Conservation (phyloP, 2,329 filamentous ascomycete genomes). For the Fusarium clavum region DNA sequence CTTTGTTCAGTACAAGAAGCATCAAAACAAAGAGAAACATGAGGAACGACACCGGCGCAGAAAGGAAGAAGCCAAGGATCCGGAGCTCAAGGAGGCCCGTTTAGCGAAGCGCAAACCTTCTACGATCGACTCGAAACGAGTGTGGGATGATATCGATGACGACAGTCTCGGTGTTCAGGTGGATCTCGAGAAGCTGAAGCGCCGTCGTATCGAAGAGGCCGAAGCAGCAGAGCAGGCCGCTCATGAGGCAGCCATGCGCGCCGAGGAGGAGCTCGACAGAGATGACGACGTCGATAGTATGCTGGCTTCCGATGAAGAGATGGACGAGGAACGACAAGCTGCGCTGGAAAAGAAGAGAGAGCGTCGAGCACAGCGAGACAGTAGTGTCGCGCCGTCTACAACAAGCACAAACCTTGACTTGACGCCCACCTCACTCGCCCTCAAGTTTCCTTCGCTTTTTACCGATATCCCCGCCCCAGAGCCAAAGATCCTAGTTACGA, state of each 20-base stretch:
- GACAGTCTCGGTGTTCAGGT: slow-evolving; percentile 68
- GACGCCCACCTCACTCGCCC: slow-evolving; percentile 68
- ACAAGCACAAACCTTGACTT: slow-evolving; percentile 73
- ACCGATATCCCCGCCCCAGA: slow-evolving; percentile 66
- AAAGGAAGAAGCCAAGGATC: slow-evolving; percentile 87
- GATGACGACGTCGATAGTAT: slow-evolving; percentile 80
- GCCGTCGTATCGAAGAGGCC: slow-evolving; percentile 65
- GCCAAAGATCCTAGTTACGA: slow-evolving; percentile 93
- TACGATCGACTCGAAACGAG: slow-evolving; percentile 87
- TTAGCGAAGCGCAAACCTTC: slow-evolving; percentile 81
- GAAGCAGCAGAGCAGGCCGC: slow-evolving; percentile 63
- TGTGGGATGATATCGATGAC: slow-evolving; percentile 83
- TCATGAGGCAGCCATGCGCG: slow-evolving; percentile 54
- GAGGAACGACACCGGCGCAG: slow-evolving; percentile 82
- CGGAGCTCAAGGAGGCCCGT: slow-evolving; percentile 77
- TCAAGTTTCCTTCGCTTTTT: slow-evolving; percentile 73
- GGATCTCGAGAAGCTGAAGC: slow-evolving; percentile 70
- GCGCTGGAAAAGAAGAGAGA: slow-evolving; percentile 58
- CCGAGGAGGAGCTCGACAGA: slow-evolving; percentile 54
- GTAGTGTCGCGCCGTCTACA: slow-evolving; percentile 67
- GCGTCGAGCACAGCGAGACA: slow-evolving; percentile 59
- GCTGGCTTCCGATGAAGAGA: slow-evolving; percentile 73
- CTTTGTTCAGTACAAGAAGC: slow-evolving; percentile 83
- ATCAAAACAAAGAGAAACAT: slow-evolving; percentile 77
- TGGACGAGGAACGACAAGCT: slow-evolving; percentile 60